phyloP scores from a whole-genome alignment of 257 asterid species.

The Solanum lignicaule region DNA sequence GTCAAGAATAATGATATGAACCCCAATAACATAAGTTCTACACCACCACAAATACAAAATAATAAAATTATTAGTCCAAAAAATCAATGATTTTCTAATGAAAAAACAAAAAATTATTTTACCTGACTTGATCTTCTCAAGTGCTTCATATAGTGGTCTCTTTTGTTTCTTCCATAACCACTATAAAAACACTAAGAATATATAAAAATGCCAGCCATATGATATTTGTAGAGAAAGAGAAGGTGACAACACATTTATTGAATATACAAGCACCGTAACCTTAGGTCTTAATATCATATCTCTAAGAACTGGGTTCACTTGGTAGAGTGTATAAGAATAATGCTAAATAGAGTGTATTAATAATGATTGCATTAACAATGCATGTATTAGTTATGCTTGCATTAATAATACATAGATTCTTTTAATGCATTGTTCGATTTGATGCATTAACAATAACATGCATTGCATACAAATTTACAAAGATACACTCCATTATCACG shows the following conservation, averaged over 20 bases:
- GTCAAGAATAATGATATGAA: conserved; percentile 18
- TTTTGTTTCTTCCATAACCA: conserved; percentile 15
- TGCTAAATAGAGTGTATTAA: too few species aligned
- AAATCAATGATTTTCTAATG: not conserved
- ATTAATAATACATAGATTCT: too few species aligned
- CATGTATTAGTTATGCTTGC: not conserved
- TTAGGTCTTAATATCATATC: not conserved
- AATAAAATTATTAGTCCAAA: not conserved
- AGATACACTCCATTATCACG: not conserved
- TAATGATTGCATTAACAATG: too few species aligned
- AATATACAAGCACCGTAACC: not conserved
- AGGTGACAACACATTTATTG: not conserved
- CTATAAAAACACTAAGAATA: not conserved
- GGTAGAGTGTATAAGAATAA: too few species aligned
- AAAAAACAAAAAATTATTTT: not conserved
- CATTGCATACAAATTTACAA: not conserved
- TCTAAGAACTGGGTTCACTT: not conserved
- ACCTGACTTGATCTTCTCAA: conserved; percentile 22
- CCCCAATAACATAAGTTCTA: conserved; percentile 21
- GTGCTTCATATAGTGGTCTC: conserved; percentile 15
- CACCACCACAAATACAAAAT: not conserved
- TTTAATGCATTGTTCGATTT: not conserved
- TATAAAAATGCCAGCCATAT: not conserved
- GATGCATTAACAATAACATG: not conserved
- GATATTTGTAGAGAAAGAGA: not conserved